phyloP scores from a whole-genome alignment of 306 rosid species.

The Malus sylvestris region DNA sequence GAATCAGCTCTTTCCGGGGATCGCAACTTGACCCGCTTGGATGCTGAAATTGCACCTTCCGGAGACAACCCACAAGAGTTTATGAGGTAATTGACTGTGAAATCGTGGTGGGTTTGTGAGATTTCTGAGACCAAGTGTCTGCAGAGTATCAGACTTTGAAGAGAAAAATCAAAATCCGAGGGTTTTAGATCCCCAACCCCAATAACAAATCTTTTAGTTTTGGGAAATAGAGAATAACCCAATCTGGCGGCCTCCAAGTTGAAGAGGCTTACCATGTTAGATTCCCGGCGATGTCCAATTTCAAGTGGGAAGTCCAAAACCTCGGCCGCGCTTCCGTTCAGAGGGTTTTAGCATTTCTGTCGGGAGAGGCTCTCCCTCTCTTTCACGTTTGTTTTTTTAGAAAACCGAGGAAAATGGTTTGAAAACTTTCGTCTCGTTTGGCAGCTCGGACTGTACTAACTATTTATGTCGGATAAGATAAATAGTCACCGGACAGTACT shows the following conservation, averaged over 20 bases:
- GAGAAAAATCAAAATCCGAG: not conserved
- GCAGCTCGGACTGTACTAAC: too few relatives aligned
- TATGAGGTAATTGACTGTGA: constrained; percentile 16
- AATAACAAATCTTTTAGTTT: not conserved
- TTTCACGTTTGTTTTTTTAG: too few relatives aligned
- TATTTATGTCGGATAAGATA: too few relatives aligned
- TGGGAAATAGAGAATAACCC: not conserved
- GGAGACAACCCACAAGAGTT: constrained; percentile 25
- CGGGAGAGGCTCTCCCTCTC: too few relatives aligned
- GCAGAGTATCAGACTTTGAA: not conserved
- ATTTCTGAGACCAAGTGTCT: not conserved
- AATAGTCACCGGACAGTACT: too few relatives aligned
- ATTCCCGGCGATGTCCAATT: not conserved
- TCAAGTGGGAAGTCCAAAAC: not conserved
- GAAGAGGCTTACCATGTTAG: not conserved
- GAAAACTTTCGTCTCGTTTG: too few relatives aligned
- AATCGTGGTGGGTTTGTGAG: not conserved
- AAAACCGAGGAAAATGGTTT: too few relatives aligned
- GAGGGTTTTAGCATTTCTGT: too few relatives aligned
- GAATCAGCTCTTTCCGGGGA: constrained; percentile 15
- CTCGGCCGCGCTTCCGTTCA: not conserved
- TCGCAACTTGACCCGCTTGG: constrained; percentile 6
- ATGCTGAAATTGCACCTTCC: constrained; percentile 4
- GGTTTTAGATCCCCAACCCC: not conserved
- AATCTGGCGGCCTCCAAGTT: not conserved